Evolutionary conservation across 2,329 filamentous ascomycete genomes (phyloP).

Genomic region (Aureobasidium sp.): DNA sequence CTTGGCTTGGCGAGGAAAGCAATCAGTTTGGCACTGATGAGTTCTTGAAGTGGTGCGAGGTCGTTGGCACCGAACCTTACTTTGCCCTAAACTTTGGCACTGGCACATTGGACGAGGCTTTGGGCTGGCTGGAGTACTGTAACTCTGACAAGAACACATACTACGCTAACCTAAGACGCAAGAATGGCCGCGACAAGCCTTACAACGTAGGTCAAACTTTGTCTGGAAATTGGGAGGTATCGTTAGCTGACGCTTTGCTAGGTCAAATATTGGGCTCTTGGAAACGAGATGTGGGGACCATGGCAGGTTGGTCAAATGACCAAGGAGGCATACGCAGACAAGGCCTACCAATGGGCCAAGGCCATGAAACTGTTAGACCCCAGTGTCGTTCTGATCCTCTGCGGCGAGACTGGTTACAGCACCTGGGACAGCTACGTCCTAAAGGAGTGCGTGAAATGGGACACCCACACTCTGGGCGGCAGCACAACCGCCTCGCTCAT

Average conservation of each 20-base stretch:
- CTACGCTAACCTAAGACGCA: constrained; percentile 71
- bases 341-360: constrained; percentile 65
- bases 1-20: constrained; percentile 69
- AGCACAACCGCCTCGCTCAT: constrained; percentile 47
- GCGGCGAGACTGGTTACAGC: constrained; percentile 61
- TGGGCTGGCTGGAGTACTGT: constrained; percentile 82
- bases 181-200: constrained; percentile 68
- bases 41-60: constrained; percentile 74
- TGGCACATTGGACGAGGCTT: constrained; percentile 43
- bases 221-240: neutral
- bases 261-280: constrained; percentile 78
- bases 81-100: constrained; percentile 77
- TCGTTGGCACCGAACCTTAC: constrained; percentile 69
- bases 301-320: constrained; percentile 64
- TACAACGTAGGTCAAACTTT: constrained; percentile 50
- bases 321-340: constrained; percentile 62
- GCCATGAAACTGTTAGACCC: constrained; percentile 66
- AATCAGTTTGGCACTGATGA: constrained; percentile 82
- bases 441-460: constrained; percentile 56
- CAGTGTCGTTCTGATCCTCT: constrained; percentile 62
- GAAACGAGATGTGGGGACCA: constrained; percentile 64
- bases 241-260: neutral
- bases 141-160: constrained; percentile 70
- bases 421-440: constrained; percentile 69
- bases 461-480: constrained; percentile 44